A percentile compares a stretch with the other conserved stretches of the same genome.
Evolutionary conservation across 192 early-diverging fungal species (phyloP).

Genomic region (Kickxella alabastrina): DNA sequence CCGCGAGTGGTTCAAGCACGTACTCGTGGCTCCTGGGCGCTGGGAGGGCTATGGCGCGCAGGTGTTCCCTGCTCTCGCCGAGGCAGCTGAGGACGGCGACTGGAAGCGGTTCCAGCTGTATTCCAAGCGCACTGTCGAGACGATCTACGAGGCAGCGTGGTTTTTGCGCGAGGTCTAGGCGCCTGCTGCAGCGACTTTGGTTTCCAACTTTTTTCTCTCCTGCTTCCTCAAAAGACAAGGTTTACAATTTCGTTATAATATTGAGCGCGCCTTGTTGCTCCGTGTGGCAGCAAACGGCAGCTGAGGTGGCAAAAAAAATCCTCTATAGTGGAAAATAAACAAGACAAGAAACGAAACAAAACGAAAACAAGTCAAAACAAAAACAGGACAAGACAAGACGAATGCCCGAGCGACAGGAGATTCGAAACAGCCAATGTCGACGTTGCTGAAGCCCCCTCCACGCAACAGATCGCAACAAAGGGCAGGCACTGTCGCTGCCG

Average conservation of each 20-base stretch:
- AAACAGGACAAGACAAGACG: background rate
- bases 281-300: background rate
- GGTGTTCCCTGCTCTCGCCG: slow-evolving; percentile 55
- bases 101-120: slow-evolving; percentile 22
- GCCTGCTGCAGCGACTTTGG: too few species aligned
- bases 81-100: slow-evolving; percentile 44
- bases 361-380: background rate
- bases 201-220: background rate
- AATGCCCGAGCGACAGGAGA: background rate
- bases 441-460: too few species aligned
- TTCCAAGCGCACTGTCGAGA: slow-evolving; percentile 29
- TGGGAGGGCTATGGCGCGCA: slow-evolving; percentile 54
- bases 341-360: too few species aligned
- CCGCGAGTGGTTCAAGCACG: slow-evolving; percentile 63
- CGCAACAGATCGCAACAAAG: too few species aligned
- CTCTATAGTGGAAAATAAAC: too few species aligned
- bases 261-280: too few species aligned
- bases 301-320: background rate
- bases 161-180: slow-evolving; percentile 42
- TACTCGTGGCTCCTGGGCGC: slow-evolving; percentile 55
- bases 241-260: background rate
- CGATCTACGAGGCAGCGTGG: slow-evolving; percentile 45
- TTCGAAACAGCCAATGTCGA: too few species aligned
- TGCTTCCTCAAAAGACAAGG: background rate
- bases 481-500: too few species aligned